Evolutionary conservation across 768 basidiomycete species (phyloP).

Genomic region (Boletus sp.): DNA sequence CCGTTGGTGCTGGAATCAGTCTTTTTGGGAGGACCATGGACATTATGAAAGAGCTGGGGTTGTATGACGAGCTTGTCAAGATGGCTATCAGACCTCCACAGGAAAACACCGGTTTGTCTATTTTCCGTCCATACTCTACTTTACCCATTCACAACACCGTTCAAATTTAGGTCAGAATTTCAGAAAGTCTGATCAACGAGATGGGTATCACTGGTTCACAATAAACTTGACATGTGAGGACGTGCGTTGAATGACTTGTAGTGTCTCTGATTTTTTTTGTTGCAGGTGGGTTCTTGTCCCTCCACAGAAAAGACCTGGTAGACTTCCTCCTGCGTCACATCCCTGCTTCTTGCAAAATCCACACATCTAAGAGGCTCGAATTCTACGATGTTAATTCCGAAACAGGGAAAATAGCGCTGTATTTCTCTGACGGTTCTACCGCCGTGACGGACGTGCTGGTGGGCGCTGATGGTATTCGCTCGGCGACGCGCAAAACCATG

Average conservation of each 20-base stretch:
- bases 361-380: constrained; percentile 36
- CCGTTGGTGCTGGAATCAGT: constrained; percentile 45
- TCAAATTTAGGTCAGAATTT: constrained; percentile 22
- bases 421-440: constrained; percentile 38
- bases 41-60: constrained; percentile 38
- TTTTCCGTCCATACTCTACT: too few species aligned
- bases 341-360: constrained; percentile 27
- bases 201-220: constrained; percentile 31
- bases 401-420: constrained; percentile 27
- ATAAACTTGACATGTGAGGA: constrained; percentile 24
- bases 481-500: constrained; percentile 31
- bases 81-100: constrained; percentile 15
- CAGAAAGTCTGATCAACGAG: constrained; percentile 35
- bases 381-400: constrained; percentile 27
- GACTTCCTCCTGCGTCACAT: constrained; percentile 32
- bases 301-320: constrained; percentile 41
- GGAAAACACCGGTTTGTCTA: constrained; percentile 21
- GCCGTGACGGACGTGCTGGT: constrained; percentile 41
- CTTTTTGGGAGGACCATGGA: constrained; percentile 49
- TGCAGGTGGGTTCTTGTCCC: constrained; percentile 28
- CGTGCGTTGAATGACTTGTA: neutral
- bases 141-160: neutral
- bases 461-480: constrained; percentile 45
- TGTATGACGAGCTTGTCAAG: constrained; percentile 34
- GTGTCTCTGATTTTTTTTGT: neutral